Evolutionary conservation across 2,329 filamentous ascomycete species (phyloP).

Genomic region (Penicillium griseofulvum): DNA sequence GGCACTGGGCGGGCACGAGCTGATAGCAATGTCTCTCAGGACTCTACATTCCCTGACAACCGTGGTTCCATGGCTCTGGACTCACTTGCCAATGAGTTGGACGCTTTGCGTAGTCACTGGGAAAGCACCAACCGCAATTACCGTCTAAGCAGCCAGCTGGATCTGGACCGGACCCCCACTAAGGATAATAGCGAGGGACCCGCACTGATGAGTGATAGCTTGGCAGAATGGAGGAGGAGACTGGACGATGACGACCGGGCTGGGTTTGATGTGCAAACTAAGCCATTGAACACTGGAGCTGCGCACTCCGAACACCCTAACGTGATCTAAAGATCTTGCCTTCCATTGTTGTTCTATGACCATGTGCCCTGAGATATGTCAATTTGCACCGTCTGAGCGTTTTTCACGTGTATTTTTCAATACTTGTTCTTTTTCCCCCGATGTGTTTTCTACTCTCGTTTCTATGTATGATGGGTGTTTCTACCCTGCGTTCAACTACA

Average conservation of each 20-base stretch:
- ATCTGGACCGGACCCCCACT: conserved; percentile 66
- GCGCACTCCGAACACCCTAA: conserved; percentile 25
- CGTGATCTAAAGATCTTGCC: conserved; percentile 33
- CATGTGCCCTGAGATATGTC: conserved; percentile 27
- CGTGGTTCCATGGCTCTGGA: conserved; percentile 74
- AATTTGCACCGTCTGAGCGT: conserved; percentile 21
- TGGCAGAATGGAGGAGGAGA: conserved; percentile 77
- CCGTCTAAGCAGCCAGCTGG: conserved; percentile 82
- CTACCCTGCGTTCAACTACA: not conserved
- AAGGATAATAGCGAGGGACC: conserved; percentile 42
- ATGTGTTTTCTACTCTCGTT: conserved; percentile 11
- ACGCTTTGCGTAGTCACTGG: conserved; percentile 87
- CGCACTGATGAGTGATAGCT: conserved; percentile 61
- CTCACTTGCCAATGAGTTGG: conserved; percentile 85
- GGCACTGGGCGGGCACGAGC: conserved; percentile 36
- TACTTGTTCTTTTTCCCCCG: not conserved
- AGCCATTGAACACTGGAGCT: conserved; percentile 24
- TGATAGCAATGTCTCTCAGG: conserved; percentile 44
- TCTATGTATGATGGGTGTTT: conserved; percentile 18
- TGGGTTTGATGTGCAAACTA: conserved; percentile 28
- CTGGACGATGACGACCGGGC: conserved; percentile 60
- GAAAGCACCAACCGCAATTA: conserved; percentile 95
- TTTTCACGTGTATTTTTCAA: conserved; percentile 16
- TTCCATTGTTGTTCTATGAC: conserved; percentile 21
- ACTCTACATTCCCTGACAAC: conserved; percentile 48